Percentiles rank a stretch among this genome's conserved stretches.
Evolutionary conservation across 306 rosid species (phyloP).

Genomic region (Dryas drummondii): DNA sequence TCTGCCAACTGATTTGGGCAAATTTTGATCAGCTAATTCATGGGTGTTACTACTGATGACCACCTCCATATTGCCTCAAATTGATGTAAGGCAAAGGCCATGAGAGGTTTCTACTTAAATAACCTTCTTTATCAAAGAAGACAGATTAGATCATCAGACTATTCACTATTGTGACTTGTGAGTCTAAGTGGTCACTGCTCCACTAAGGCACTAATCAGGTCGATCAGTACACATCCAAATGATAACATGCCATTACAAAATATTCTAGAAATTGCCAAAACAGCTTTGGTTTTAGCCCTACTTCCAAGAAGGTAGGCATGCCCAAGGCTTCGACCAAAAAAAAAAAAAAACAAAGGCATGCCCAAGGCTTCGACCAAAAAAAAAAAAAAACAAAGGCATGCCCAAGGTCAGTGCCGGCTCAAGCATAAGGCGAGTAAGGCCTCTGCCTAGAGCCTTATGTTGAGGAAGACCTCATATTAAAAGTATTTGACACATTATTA

Average conservation of each 20-base stretch:
- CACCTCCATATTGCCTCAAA: conserved; percentile 35
- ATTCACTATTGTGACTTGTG: no score
- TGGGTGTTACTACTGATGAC: neutral
- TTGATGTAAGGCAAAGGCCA: neutral
- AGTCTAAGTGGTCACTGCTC: neutral
- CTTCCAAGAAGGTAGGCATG: neutral
- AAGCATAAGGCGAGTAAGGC: no score
- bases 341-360: no score
- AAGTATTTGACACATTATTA: no score
- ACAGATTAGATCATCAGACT: neutral
- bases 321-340: no score
- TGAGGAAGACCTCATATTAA: no score
- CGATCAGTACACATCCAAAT: no score
- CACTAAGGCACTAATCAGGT: neutral
- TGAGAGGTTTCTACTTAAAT: neutral
- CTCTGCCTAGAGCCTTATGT: no score
- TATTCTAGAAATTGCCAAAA: neutral
- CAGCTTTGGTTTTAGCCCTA: conserved; percentile 12
- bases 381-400: no score
- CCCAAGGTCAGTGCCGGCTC: no score
- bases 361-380: no score
- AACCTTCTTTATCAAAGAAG: neutral
- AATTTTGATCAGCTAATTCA: conserved; percentile 7
- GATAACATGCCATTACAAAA: neutral
- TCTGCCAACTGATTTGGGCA: conserved; percentile 9